Base-by-base conservation (phyloP, 2,329 filamentous ascomycete species). In the Neopestalotiopsis sp. region DNA sequence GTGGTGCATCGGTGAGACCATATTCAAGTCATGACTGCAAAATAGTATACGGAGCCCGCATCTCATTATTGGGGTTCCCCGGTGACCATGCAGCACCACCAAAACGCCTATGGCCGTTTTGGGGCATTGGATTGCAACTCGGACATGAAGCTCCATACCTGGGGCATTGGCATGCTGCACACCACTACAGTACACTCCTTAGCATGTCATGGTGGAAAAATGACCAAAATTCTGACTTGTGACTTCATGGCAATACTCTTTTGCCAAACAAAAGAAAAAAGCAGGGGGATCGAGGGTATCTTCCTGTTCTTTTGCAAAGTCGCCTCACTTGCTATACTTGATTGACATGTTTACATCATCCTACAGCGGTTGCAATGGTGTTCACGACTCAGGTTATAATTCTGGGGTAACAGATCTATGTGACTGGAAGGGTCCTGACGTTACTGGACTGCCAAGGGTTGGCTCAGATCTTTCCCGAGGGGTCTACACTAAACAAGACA, bases 381-480 rank as follows among this genome's bases (percentile, higher is more conserved):
- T 10, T 38, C 38, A 30, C n/a, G 61, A 34, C n/a, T 40, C 28
- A 52, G 61, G n/a, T 12, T 30, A 5, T 14, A n/a, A 6, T 42
- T 20, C 13, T 28, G 13, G 13, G 20, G 59, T 42, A 38, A 42
- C 59, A n/a, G 10, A 14, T 14, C 24, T 10, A 28, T 61, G 59
- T 62, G 30, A 34, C 30, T 7, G 10, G n/a, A 40, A 65, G 12
- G 12, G 38, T 49, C 14, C 17, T 10, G 32, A 52, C 52, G 52
- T 66, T 42, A 66, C 63, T 34, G 45, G 17, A 52, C 49, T 45
- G 45, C 40, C 38, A 66, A 66, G 63, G 63, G 32, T 28, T 17
- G 14, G 9, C 45, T 52, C 45, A 52, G 45, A 52, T 52, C 45
- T 20, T 24, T 52, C 45, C 45, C 45, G 45, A 52, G 45, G 17